Evolutionary conservation across 148 eudicot species (phyloP).

Genomic region (Cornus controversa): DNA sequence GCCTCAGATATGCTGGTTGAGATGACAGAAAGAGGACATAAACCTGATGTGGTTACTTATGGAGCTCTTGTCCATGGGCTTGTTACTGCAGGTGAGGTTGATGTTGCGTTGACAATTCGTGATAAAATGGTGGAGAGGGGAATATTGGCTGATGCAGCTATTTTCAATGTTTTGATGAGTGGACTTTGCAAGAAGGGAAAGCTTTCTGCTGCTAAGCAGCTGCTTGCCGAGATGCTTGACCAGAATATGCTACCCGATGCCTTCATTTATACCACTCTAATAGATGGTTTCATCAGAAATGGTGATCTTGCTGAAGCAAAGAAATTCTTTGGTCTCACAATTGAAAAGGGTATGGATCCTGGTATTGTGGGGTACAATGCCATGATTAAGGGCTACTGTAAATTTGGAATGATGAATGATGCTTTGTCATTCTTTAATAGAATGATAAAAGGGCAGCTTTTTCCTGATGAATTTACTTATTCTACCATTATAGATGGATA

Average conservation of each 20-base stretch:
- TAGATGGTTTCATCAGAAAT: constrained; percentile 74
- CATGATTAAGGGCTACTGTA: constrained; percentile 86
- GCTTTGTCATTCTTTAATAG: constrained; percentile 54
- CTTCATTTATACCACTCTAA: constrained; percentile 63
- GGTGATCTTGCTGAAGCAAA: constrained; percentile 66
- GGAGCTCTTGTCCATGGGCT: constrained; percentile 85
- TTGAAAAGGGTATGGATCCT: constrained; percentile 50
- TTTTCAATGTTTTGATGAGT: constrained; percentile 74
- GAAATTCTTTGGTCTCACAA: constrained; percentile 51
- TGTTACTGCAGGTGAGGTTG: constrained; percentile 66
- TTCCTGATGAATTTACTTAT: constrained; percentile 77
- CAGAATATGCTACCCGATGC: constrained; percentile 64
- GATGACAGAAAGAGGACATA: constrained; percentile 65
- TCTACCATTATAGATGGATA: constrained; percentile 86
- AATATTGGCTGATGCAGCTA: constrained; percentile 67
- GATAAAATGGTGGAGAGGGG: constrained; percentile 72
- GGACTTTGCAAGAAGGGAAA: constrained; percentile 71
- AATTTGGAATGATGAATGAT: constrained; percentile 69
- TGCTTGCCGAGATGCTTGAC: constrained; percentile 77
- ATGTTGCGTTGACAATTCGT: constrained; percentile 54
- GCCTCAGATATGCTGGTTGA: constrained; percentile 60
- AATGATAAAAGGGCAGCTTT: constrained; percentile 41
- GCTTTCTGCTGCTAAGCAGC: constrained; percentile 56
- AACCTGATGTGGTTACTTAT: constrained; percentile 70
- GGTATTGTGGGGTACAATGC: constrained; percentile 79